A percentile compares a stretch with the other conserved stretches of the same genome.
Evolutionary conservation across 106 monocot genomes (phyloP).

Genomic region (Platanthera zijinensis): DNA sequence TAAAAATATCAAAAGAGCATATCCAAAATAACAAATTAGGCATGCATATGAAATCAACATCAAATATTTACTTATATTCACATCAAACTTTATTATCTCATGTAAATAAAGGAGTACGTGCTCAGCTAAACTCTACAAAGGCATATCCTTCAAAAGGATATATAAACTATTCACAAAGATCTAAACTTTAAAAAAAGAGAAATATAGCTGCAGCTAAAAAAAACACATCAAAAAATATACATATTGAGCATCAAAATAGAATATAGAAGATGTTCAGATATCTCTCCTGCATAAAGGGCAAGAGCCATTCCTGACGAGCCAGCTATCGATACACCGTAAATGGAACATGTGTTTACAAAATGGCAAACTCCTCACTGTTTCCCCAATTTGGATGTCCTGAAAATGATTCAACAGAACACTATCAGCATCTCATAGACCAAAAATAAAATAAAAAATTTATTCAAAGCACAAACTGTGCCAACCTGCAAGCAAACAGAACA

Average conservation of each 20-base stretch:
- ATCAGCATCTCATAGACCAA: slow-evolving; percentile 6
- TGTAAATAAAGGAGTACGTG: too few relatives aligned
- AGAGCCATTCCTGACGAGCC: slow-evolving; percentile 73
- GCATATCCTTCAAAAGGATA: too few relatives aligned
- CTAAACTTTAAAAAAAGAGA: too few relatives aligned
- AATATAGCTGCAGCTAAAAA: too few relatives aligned
- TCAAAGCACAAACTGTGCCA: background rate
- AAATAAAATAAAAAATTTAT: background rate
- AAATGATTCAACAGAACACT: background rate
- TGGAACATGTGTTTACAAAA: slow-evolving; percentile 78
- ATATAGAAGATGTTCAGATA: slow-evolving; percentile 14
- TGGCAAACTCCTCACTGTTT: slow-evolving; percentile 56
- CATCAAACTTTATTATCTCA: too few relatives aligned
- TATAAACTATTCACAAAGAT: too few relatives aligned
- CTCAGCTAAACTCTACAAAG: too few relatives aligned
- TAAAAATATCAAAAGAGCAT: too few relatives aligned
- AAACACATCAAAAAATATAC: background rate
- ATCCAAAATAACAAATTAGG: too few relatives aligned
- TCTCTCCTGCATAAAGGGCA: slow-evolving; percentile 75
- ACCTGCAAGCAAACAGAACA: slow-evolving; percentile 77
- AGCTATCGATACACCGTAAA: slow-evolving; percentile 65
- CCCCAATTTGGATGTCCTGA: slow-evolving; percentile 67
- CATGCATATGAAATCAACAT: too few relatives aligned
- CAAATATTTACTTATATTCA: too few relatives aligned
- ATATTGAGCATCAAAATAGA: background rate